Conservation (phyloP, 495 filamentous ascomycete genomes). For the Elaphomyces granulatus region DNA sequence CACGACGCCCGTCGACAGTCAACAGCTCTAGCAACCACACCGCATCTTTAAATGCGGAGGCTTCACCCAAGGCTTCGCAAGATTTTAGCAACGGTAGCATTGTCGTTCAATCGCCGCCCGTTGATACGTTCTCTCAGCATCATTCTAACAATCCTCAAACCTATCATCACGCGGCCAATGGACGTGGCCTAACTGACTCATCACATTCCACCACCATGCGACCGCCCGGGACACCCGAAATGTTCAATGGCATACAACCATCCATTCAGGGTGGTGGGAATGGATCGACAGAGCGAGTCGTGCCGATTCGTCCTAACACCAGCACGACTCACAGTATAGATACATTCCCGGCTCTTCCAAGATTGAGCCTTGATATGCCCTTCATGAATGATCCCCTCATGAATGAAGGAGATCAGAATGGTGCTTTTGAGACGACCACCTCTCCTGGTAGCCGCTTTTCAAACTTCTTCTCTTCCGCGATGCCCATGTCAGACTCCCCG, state of each 20-base stretch:
- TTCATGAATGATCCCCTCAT: slow-evolving; percentile 27
- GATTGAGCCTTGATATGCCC: slow-evolving; percentile 30
- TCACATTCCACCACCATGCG: slow-evolving; percentile 2
- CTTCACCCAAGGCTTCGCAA: slow-evolving; percentile 42
- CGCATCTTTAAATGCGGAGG: slow-evolving; percentile 47
- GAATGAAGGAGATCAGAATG: slow-evolving; percentile 10
- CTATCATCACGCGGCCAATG: neutral
- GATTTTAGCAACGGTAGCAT: slow-evolving; percentile 30
- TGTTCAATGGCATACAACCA: neutral
- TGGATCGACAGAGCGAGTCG: slow-evolving; percentile 1
- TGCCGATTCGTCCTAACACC: slow-evolving; percentile 5
- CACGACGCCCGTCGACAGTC: slow-evolving; percentile 32
- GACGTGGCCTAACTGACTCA: slow-evolving; percentile 3
- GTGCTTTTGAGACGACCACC: slow-evolving; percentile 8
- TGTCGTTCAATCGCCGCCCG: slow-evolving; percentile 23
- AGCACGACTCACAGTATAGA: slow-evolving; percentile 15
- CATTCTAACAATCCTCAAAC: neutral
- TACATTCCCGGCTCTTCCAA: slow-evolving; percentile 25
- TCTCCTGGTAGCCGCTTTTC: slow-evolving; percentile 35
- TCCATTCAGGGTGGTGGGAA: neutral
- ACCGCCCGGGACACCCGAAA: slow-evolving; percentile 1
- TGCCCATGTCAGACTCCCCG: slow-evolving; percentile 60
- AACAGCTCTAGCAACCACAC: slow-evolving; percentile 36
- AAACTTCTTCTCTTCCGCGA: slow-evolving; percentile 69
- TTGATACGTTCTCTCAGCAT: slow-evolving; percentile 17